phyloP scores from a whole-genome alignment of 345 rosid species.

The Firmiana major region DNA sequence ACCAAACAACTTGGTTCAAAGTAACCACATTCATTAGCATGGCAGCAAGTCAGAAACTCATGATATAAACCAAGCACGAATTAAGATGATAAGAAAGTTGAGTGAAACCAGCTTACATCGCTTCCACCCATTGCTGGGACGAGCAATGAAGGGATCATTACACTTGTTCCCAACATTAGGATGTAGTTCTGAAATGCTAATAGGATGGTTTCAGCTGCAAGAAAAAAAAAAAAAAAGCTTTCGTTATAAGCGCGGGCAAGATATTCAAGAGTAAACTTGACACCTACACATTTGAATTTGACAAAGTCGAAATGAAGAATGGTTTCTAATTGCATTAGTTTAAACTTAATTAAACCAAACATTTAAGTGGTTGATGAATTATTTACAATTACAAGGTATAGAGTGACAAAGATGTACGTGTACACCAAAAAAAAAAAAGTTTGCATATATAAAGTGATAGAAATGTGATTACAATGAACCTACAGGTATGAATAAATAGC shows the following conservation, averaged over 20 bases:
- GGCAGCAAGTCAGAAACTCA: background rate
- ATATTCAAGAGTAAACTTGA: background rate
- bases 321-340: background rate
- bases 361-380: background rate
- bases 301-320: background rate
- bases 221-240: constrained; percentile 1
- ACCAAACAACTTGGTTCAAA: constrained; percentile 1
- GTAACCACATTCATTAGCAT: background rate
- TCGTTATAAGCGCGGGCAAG: constrained; percentile 1
- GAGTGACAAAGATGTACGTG: background rate
- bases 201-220: constrained; percentile 73
- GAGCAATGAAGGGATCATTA: constrained; percentile 68
- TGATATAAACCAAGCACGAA: constrained; percentile 5
- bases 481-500: background rate
- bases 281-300: background rate
- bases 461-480: background rate
- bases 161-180: constrained; percentile 85
- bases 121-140: constrained; percentile 94
- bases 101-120: constrained; percentile 44
- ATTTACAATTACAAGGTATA: background rate
- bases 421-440: background rate
- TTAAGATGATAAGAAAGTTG: background rate
- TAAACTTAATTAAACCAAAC: background rate
- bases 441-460: background rate
- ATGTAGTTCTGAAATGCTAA: constrained; percentile 96